Conservation (phyloP, 805 yeast species). For the Metschnikowia lachancei region DNA sequence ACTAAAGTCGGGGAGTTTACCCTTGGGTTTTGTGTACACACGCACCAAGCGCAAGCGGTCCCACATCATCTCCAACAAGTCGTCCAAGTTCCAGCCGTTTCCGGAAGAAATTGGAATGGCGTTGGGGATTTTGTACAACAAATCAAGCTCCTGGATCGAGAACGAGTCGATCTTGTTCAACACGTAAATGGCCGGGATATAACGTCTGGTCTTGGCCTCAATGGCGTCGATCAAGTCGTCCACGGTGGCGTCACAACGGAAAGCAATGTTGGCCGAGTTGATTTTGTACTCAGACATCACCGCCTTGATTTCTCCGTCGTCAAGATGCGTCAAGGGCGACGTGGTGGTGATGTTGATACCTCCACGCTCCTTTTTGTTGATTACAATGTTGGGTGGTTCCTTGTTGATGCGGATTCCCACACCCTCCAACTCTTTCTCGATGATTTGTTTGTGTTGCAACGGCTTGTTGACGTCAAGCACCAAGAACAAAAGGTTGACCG, state of each 20-base stretch:
- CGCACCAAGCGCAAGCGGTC: slow-evolving; percentile 83
- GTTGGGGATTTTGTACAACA: slow-evolving; percentile 88
- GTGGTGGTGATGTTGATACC: slow-evolving; percentile 93
- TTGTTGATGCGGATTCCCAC: slow-evolving; percentile 94
- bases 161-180: slow-evolving; percentile 94
- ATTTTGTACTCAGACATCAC: slow-evolving; percentile 95
- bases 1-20: slow-evolving; percentile 84
- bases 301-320: slow-evolving; percentile 89
- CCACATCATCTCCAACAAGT: slow-evolving; percentile 94
- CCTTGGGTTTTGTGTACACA: slow-evolving; percentile 97
- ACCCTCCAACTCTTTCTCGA: slow-evolving; percentile 94
- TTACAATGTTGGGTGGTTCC: slow-evolving; percentile 86
- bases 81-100: slow-evolving; percentile 95
- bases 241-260: slow-evolving; percentile 96
- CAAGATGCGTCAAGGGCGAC: slow-evolving; percentile 86
- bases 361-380: slow-evolving; percentile 92
- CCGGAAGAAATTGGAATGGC: slow-evolving; percentile 97
- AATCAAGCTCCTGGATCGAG: slow-evolving; percentile 87
- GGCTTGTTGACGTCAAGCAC: slow-evolving; percentile 97
- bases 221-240: slow-evolving; percentile 94
- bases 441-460: slow-evolving; percentile 86
- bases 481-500: slow-evolving; percentile 89
- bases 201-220: slow-evolving; percentile 86
- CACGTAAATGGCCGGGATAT: slow-evolving; percentile 93
- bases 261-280: slow-evolving; percentile 92